Evolutionary conservation across 1,139 yeast genomes (phyloP), one percentile per base, ranked within the genome.

Genomic region (Taiozyma sp.): DNA sequence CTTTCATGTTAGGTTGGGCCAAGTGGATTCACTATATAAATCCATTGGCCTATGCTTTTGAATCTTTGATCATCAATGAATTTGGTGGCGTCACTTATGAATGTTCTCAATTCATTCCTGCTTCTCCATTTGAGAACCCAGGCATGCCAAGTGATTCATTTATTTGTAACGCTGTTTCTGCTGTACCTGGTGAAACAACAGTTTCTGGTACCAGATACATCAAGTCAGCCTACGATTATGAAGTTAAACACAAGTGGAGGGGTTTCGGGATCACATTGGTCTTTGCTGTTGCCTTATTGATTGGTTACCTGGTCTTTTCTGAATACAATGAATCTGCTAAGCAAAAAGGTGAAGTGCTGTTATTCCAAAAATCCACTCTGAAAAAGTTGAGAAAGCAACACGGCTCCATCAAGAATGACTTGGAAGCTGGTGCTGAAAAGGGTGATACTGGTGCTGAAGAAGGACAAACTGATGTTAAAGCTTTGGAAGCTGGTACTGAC

Each of bases 11-110:
- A 53, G 85, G 87, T 30, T 87, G 95, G 95, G 80, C 87, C 39
- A 74, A 85, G 57, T 88, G 95, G 93, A 80, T 87, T 61, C 83
- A 83, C 68, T 87, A 84, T 62, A 66, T 87, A 52, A 79, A 87
- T 60, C 95, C 95, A 0, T 70, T 87, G 47, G 83, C 81, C 8
- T 87, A 87, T 61, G 76, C 80, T 6, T 86, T 84, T 60, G 92
- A 86, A 65, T 73, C 87, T 0, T 67, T 87, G 62, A 79, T 87
- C 81, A 75, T 79, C 3, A 86, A 71, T 52, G 75, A 71, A 58
- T 77, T 76, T 62, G 69, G 68, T 52, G 75, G 65, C 43, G 61
- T 74, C 43, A 60, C 66, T 4, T 80, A 70, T 51, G 62, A 60
- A 4, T 80, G 85, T 62, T 58, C 79, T n/a, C 47, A 55, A 1